Percentiles rank a stretch among this genome's conserved stretches.
Conservation (phyloP, 768 basidiomycete genomes). For the Pulveroboletus frians region DNA sequence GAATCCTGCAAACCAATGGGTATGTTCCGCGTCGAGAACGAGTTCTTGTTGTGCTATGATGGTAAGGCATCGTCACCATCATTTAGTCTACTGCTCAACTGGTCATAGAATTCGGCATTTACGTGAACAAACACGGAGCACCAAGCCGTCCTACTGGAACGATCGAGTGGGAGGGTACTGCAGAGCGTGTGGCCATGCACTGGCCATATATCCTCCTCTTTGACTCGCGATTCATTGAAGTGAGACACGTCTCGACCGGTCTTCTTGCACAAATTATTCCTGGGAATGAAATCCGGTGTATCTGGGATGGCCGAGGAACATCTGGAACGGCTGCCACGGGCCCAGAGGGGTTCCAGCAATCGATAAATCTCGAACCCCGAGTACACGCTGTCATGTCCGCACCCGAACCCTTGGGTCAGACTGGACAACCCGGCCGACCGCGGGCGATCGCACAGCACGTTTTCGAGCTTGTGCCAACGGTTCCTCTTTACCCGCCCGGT, state of each 20-base stretch:
- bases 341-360: slow-evolving; percentile 32
- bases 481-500: slow-evolving; percentile 35
- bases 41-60: slow-evolving; percentile 86
- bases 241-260: slow-evolving; percentile 78
- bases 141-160: slow-evolving; percentile 64
- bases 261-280: slow-evolving; percentile 77
- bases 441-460: slow-evolving; percentile 66
- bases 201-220: slow-evolving; percentile 85
- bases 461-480: slow-evolving; percentile 60
- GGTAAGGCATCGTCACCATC: slow-evolving; percentile 41
- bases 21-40: slow-evolving; percentile 86
- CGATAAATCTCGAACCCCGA: slow-evolving; percentile 68
- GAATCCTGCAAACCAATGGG: slow-evolving; percentile 80
- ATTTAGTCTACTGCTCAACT: slow-evolving; percentile 2
- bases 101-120: slow-evolving; percentile 77
- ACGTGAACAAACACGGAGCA: slow-evolving; percentile 88
- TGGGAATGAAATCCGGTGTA: slow-evolving; percentile 75
- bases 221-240: slow-evolving; percentile 85
- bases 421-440: slow-evolving; percentile 35
- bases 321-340: slow-evolving; percentile 20
- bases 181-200: slow-evolving; percentile 85
- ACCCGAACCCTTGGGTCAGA: slow-evolving; percentile 32
- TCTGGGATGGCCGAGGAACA: slow-evolving; percentile 79
- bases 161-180: slow-evolving; percentile 94
- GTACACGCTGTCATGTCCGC: slow-evolving; percentile 86